Conservation (phyloP, 2,329 filamentous ascomycete genomes). For the Verticillium albo-atrum region DNA sequence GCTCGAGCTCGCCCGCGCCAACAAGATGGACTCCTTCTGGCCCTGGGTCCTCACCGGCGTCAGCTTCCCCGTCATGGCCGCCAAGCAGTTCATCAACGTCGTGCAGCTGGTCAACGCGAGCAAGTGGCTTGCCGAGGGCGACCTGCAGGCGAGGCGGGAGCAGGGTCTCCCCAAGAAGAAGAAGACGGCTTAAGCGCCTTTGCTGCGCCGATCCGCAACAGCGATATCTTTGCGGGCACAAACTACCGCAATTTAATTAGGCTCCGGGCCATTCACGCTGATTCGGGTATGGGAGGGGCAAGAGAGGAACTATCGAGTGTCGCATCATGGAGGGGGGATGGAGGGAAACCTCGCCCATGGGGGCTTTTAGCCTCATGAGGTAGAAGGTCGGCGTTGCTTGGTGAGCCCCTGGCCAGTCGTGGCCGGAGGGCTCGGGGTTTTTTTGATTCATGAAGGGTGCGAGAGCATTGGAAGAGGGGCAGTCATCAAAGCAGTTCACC, state of each 20-base stretch:
- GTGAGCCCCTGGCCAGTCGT: background rate
- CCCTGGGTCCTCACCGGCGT: slow-evolving; percentile 71
- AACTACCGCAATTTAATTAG: background rate
- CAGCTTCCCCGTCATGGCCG: slow-evolving; percentile 80
- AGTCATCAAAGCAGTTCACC: background rate
- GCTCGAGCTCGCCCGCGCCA: slow-evolving; percentile 86
- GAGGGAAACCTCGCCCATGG: background rate
- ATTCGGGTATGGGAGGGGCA: background rate
- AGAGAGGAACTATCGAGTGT: background rate
- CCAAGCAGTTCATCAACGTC: slow-evolving; percentile 92
- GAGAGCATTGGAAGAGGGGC: background rate
- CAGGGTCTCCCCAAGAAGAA: slow-evolving; percentile 48
- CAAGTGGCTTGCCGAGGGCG: slow-evolving; percentile 89
- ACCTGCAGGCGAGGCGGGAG: slow-evolving; percentile 58
- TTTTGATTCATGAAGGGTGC: background rate
- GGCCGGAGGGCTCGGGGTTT: background rate
- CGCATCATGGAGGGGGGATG: background rate
- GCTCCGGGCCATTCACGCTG: background rate
- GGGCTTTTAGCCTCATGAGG: background rate
- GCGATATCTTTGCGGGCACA: background rate
- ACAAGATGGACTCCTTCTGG: slow-evolving; percentile 76
- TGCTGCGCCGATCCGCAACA: background rate
- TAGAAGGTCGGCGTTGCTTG: background rate
- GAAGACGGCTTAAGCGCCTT: slow-evolving; percentile 8
- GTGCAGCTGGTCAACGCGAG: slow-evolving; percentile 92